A percentile compares a stretch with the other conserved stretches of the same genome.
These are phyloP conservation scores for Ceratocystis huliohia DNA, from an alignment of 2,329 filamentous ascomycete species.

Conservation along the genomic window DNA sequence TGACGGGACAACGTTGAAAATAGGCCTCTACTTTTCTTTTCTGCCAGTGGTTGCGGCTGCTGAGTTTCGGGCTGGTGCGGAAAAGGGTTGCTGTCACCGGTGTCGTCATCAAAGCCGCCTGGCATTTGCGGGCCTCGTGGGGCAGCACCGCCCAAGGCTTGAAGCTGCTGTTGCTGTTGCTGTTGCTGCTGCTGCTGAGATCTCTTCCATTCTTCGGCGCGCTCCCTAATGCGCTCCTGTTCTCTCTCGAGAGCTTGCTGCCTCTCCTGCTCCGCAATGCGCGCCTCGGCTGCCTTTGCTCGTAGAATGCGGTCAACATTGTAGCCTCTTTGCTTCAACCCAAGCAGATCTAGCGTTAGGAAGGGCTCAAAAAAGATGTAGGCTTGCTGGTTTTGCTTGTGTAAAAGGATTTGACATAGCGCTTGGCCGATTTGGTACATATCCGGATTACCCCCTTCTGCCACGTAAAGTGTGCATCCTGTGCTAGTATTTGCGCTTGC, in stretches of 20 bases:
- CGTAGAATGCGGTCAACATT: constrained; percentile 91
- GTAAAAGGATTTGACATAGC: constrained; percentile 66
- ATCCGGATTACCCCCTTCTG: constrained; percentile 54
- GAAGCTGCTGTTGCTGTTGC: not conserved
- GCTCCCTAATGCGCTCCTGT: constrained; percentile 50
- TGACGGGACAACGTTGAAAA: constrained; percentile 57
- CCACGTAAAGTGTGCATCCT: constrained; percentile 62
- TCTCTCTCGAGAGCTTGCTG: constrained; percentile 63
- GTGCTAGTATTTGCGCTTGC: constrained; percentile 44
- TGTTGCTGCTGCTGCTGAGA: constrained; percentile 28
- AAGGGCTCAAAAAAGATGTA: constrained; percentile 86
- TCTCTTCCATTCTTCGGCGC: constrained; percentile 35
- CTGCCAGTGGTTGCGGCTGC: constrained; percentile 24
- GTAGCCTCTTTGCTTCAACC: constrained; percentile 77
- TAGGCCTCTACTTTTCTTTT: constrained; percentile 41
- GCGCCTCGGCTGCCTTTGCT: constrained; percentile 74
- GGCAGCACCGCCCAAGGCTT: constrained; percentile 16
- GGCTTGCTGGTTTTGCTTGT: constrained; percentile 74
- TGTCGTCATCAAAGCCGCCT: constrained; percentile 18
- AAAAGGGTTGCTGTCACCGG: not conserved
- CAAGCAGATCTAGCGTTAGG: constrained; percentile 68
- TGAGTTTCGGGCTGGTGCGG: constrained; percentile 1
- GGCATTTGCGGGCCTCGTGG: constrained; percentile 27
- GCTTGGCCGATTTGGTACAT: constrained; percentile 88
- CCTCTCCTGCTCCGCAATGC: constrained; percentile 72